Conservation (phyloP, 2,329 filamentous ascomycete genomes). For the Fusarium irregulare region DNA sequence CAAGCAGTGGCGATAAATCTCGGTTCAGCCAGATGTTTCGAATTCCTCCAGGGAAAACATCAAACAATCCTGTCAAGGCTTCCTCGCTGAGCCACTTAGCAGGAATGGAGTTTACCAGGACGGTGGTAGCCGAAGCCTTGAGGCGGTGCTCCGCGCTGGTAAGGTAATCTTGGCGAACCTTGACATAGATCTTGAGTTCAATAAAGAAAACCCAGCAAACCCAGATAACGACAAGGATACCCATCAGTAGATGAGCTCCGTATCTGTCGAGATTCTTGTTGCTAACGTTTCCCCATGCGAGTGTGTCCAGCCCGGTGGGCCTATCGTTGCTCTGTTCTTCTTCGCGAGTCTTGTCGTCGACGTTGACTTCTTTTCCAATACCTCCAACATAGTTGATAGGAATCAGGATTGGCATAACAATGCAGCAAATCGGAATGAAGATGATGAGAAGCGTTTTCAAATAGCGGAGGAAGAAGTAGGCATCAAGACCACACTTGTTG, state of each 20-base stretch:
- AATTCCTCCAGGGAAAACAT: conserved; percentile 95
- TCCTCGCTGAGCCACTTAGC: conserved; percentile 89
- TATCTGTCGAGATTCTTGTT: conserved; percentile 73
- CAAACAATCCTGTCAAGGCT: conserved; percentile 84
- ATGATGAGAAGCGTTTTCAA: conserved; percentile 83
- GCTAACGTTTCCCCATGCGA: conserved; percentile 90
- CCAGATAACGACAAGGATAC: conserved; percentile 81
- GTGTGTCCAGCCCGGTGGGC: conserved; percentile 76
- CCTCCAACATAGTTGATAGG: conserved; percentile 85
- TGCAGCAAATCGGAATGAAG: conserved; percentile 81
- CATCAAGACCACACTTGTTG: conserved; percentile 93
- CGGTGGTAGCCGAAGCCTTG: conserved; percentile 92
- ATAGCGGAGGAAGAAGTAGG: conserved; percentile 97
- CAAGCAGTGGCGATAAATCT: conserved; percentile 82
- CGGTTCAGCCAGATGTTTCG: conserved; percentile 97
- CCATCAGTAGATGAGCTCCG: conserved; percentile 86
- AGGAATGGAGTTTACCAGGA: conserved; percentile 91
- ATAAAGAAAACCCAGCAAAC: conserved; percentile 88
- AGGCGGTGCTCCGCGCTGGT: conserved; percentile 95
- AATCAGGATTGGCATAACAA: conserved; percentile 87
- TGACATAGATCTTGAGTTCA: conserved; percentile 88
- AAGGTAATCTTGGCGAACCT: conserved; percentile 91
- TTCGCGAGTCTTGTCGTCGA: not conserved
- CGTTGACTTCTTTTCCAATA: conserved; percentile 65
- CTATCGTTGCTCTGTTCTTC: not conserved